Percentiles rank a stretch among this genome's conserved stretches.
Conservation (phyloP, 495 filamentous ascomycete species). For the Hyaloscypha finlandica region DNA sequence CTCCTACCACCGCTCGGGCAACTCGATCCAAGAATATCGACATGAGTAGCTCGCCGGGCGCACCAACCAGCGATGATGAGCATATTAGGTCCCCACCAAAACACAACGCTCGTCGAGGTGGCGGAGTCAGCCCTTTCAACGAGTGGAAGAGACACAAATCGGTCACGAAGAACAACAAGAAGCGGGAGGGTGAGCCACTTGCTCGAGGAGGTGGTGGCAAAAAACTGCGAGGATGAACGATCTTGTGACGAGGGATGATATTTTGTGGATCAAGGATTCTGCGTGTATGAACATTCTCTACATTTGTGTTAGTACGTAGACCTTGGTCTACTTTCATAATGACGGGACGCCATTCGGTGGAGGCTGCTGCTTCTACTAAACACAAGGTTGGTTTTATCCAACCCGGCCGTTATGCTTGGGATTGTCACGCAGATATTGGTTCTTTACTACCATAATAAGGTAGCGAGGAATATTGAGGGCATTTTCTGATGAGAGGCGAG, state of each 20-base stretch:
- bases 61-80: conserved; percentile 34
- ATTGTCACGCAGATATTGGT: background rate
- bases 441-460: background rate
- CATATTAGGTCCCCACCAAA: conserved; percentile 33
- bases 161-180: conserved; percentile 8
- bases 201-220: conserved; percentile 11
- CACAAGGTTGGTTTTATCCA: background rate
- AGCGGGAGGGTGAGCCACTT: conserved; percentile 21
- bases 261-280: background rate
- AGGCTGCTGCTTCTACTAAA: background rate
- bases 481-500: background rate
- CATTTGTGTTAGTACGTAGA: background rate
- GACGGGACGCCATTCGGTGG: background rate
- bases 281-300: background rate
- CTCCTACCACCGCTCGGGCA: conserved; percentile 55
- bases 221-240: conserved; percentile 13
- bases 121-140: conserved; percentile 64
- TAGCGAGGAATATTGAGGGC: too few relatives aligned
- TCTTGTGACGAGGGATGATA: background rate
- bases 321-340: background rate
- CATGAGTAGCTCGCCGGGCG: conserved; percentile 36
- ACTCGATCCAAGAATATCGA: conserved; percentile 44
- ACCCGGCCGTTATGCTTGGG: background rate
- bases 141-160: conserved; percentile 52
- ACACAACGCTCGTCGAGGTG: conserved; percentile 32